phyloP scores from a whole-genome alignment of 805 yeast species.

The Candida gorgasii region DNA sequence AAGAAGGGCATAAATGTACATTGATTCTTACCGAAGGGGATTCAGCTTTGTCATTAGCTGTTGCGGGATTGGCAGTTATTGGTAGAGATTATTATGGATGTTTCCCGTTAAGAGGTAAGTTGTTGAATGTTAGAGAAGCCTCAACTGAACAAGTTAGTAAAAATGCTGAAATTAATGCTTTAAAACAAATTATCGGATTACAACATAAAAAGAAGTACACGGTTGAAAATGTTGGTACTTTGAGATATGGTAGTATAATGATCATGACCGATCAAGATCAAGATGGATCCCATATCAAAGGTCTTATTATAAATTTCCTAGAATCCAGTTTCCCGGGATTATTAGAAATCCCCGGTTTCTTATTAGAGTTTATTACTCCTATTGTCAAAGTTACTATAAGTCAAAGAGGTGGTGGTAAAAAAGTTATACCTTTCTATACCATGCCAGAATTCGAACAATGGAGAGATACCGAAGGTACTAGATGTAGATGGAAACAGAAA shows the following conservation, averaged over 20 bases:
- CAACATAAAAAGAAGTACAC: conserved; percentile 85
- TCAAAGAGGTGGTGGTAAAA: conserved; percentile 56
- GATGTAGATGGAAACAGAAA: conserved; percentile 84
- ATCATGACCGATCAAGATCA: conserved; percentile 99
- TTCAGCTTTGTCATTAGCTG: conserved; percentile 90
- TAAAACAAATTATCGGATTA: conserved; percentile 92
- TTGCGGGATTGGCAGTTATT: conserved; percentile 89
- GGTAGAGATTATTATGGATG: conserved; percentile 96
- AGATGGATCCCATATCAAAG: conserved; percentile 98
- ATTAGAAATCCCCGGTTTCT: conserved; percentile 84
- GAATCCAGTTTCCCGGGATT: conserved; percentile 95
- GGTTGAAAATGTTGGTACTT: conserved; percentile 58
- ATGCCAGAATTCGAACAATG: conserved; percentile 96
- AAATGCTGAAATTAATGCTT: conserved; percentile 91
- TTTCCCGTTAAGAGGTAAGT: conserved; percentile 92
- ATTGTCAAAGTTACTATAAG: conserved; percentile 83
- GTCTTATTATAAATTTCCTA: conserved; percentile 87
- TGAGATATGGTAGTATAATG: conserved; percentile 96
- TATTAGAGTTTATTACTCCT: conserved; percentile 94
- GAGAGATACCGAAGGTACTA: conserved; percentile 80
- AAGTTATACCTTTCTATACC: conserved; percentile 74
- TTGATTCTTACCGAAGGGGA: conserved; percentile 95
- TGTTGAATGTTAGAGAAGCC: conserved; percentile 94
- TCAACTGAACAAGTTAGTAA: conserved; percentile 92
- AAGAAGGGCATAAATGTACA: conserved; percentile 89